A percentile compares a stretch with the other conserved stretches of the same genome.
phyloP scores from a whole-genome alignment of 2,329 filamentous ascomycete genomes.

The Aureobasidium sp. region DNA sequence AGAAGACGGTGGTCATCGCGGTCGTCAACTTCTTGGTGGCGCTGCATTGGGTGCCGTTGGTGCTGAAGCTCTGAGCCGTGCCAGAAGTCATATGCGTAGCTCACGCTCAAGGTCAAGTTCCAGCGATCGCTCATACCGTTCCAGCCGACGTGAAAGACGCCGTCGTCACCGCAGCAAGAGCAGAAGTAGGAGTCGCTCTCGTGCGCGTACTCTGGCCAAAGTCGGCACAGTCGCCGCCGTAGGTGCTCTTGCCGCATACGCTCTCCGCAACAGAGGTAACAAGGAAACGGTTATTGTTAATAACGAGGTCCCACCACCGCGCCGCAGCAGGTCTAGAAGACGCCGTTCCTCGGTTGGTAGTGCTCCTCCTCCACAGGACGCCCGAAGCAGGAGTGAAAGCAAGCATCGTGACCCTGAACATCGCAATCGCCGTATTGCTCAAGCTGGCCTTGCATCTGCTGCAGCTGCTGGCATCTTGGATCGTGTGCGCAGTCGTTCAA shows the following conservation, averaged over 20 bases:
- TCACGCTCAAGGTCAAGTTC: slow-evolving; percentile 22
- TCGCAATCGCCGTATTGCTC: slow-evolving; percentile 52
- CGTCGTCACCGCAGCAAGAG: slow-evolving; percentile 22
- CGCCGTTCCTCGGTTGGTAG: slow-evolving; percentile 35
- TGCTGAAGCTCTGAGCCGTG: slow-evolving; percentile 49
- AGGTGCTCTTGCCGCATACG: slow-evolving; percentile 51
- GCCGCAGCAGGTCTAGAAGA: slow-evolving; percentile 39
- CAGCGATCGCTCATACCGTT: slow-evolving; percentile 32
- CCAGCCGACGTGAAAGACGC: slow-evolving; percentile 28
- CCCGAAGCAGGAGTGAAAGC: slow-evolving; percentile 33
- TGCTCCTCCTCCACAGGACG: slow-evolving; percentile 18
- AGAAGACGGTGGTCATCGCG: slow-evolving; percentile 44
- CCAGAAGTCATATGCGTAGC: slow-evolving; percentile 35
- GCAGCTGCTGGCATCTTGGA: slow-evolving; percentile 56
- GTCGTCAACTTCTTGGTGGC: slow-evolving; percentile 51
- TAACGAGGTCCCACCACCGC: slow-evolving; percentile 37
- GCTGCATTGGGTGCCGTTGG: slow-evolving; percentile 55
- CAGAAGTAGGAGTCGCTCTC: slow-evolving; percentile 27
- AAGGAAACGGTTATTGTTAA: slow-evolving; percentile 40
- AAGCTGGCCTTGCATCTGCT: slow-evolving; percentile 55
- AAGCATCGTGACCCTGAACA: slow-evolving; percentile 40
- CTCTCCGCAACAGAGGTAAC: slow-evolving; percentile 42
- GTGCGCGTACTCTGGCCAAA: slow-evolving; percentile 48
- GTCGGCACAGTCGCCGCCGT: slow-evolving; percentile 55
- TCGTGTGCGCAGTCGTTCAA: slow-evolving; percentile 51